Base-by-base conservation (phyloP, 768 basidiomycete species). In the Rossbeevera mucosa region DNA sequence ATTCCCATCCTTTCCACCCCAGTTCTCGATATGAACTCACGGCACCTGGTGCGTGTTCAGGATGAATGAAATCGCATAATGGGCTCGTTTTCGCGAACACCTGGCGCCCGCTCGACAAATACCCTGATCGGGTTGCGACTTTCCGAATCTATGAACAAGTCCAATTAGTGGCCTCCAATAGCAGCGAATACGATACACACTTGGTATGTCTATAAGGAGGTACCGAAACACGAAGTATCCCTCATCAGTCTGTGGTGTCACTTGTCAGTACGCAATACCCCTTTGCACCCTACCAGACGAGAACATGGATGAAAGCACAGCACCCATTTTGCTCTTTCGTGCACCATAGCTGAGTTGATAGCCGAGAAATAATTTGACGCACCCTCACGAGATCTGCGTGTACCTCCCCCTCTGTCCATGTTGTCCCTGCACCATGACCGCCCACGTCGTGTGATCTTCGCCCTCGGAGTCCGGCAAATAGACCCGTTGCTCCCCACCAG, bases 151-250 rank as follows among this genome's bases (percentile, higher is more conserved):
- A 55, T 54, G 22, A 22, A 54, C 29, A 45, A 54, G 50, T 48
- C 44, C 44, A 58, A 49, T 53, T 49, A 33, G 21, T 38, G 41
- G 26, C 51, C n/a, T 26, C 47, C 36, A 20, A 38, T 21, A 26
- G 64, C 21, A 65, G 63, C 16, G 63, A 66, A 44, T 52, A 59
- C 21, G 31, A 52, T 44, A 74, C 86, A 55, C 68, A 91, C 88
- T 83, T 29, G 89, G 89, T 51, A 91, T 78, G 68, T 91, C 88
- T 38, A 91, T 76, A 41, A 90, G 74, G 45, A 91, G 74, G 66
- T 90, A 90, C 46, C 84, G 78, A 67, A 86, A 86, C 52, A 84
- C 79, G 64, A 88, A 92, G 63, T 86, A 83, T 7, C 88, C 89
- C 47, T 85, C 79, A 45, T 80, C 79, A 56, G 89, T 86, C 88